phyloP scores from a whole-genome alignment of 2,329 filamentous ascomycete genomes.

The Decorospora gaudefroyi region DNA sequence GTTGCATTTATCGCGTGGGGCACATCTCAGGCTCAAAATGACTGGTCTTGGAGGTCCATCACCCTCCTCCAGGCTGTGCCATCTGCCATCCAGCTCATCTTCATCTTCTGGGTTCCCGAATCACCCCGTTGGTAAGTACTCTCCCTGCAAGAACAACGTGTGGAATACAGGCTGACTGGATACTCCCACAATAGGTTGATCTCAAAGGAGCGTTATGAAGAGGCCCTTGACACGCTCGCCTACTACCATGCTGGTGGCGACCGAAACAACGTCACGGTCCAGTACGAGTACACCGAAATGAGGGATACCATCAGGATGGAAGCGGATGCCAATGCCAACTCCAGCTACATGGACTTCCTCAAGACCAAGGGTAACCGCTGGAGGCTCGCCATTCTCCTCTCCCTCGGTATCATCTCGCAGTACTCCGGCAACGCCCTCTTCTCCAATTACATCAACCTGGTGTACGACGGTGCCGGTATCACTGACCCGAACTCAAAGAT shows the following conservation, averaged over 20 bases:
- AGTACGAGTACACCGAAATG: conserved; percentile 70
- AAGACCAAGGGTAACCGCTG: conserved; percentile 67
- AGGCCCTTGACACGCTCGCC: conserved; percentile 64
- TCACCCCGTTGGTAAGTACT: conserved; percentile 46
- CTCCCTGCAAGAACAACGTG: not conserved
- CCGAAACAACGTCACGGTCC: conserved; percentile 62
- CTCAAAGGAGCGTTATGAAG: conserved; percentile 64
- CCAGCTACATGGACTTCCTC: conserved; percentile 65
- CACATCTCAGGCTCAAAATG: conserved; percentile 45
- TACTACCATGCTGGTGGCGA: conserved; percentile 68
- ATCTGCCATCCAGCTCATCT: conserved; percentile 60
- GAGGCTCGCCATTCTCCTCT: conserved; percentile 65
- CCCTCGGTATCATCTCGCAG: conserved; percentile 68
- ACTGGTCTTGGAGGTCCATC: conserved; percentile 59
- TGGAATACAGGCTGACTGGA: conserved; percentile 1
- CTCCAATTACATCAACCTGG: conserved; percentile 66
- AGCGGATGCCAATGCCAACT: conserved; percentile 53
- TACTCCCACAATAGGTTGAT: conserved; percentile 60
- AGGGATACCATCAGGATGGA: conserved; percentile 65
- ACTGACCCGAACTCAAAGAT: conserved; percentile 46
- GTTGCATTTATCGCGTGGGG: conserved; percentile 63
- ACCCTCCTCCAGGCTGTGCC: conserved; percentile 58
- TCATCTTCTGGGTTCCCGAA: conserved; percentile 67
- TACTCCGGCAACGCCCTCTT: conserved; percentile 70
- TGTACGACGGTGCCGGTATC: conserved; percentile 66